phyloP scores from a whole-genome alignment of 2,329 filamentous ascomycete species.

The Sclerotinia borealis region DNA sequence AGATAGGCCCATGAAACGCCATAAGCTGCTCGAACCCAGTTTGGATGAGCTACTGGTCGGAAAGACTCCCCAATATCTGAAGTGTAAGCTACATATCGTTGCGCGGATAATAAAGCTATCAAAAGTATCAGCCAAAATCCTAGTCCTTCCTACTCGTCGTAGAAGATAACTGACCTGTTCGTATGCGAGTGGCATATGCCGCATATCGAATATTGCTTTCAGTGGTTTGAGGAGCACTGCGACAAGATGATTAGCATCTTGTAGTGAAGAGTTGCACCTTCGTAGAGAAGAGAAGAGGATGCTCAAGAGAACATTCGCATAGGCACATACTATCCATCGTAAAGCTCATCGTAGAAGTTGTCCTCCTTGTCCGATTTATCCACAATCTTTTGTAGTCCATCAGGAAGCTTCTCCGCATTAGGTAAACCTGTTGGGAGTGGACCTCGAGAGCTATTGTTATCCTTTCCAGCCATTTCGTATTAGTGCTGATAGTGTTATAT shows the following conservation, averaged over 20 bases:
- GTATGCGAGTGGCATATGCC: constrained; percentile 78
- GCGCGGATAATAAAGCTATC: constrained; percentile 73
- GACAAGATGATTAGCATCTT: constrained; percentile 11
- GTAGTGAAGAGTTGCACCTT: neutral
- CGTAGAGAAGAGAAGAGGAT: neutral
- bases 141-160: neutral
- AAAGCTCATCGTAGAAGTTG: constrained; percentile 69
- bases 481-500: neutral
- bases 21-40: constrained; percentile 75
- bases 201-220: constrained; percentile 85
- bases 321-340: constrained; percentile 67
- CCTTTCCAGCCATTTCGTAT: constrained; percentile 26
- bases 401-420: constrained; percentile 42
- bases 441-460: constrained; percentile 22
- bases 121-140: neutral
- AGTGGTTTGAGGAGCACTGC: constrained; percentile 69
- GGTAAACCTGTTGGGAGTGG: constrained; percentile 25
- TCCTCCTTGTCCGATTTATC: constrained; percentile 58
- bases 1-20: constrained; percentile 91
- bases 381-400: constrained; percentile 50
- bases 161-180: constrained; percentile 44
- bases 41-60: constrained; percentile 83
- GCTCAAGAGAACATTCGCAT: too few species aligned
- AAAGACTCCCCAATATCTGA: constrained; percentile 96
- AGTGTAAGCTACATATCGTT: constrained; percentile 96